Percentiles rank a stretch among this genome's conserved stretches.
These are phyloP conservation scores for Pisolithus thermaeus DNA, from an alignment of 1,284 basidiomycete genomes.

Conservation along the genomic window DNA sequence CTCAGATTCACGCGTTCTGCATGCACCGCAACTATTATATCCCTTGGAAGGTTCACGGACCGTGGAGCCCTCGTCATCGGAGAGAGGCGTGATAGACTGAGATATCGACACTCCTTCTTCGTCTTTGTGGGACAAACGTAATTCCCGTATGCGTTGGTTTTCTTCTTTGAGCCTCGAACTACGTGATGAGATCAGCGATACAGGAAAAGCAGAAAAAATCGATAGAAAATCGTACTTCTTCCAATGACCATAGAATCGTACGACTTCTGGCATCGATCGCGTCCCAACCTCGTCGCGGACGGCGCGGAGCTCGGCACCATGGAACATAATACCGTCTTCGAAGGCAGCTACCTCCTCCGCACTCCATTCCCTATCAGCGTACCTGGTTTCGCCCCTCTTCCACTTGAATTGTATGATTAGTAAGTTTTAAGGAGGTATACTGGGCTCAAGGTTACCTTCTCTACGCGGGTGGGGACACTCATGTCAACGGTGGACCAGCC, in stretches of 20 bases:
- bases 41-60: conserved; percentile 51
- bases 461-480: conserved; percentile 47
- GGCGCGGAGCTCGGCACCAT: conserved; percentile 74
- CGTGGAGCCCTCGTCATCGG: conserved; percentile 74
- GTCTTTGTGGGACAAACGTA: conserved; percentile 43
- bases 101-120: conserved; percentile 29
- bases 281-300: conserved; percentile 72
- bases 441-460: conserved; percentile 45
- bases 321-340: conserved; percentile 64
- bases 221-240: conserved; percentile 57
- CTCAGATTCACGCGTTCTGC: conserved; percentile 68
- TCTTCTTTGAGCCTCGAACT: conserved; percentile 65
- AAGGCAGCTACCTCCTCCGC: conserved; percentile 68
- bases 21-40: conserved; percentile 65
- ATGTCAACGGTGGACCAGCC: conserved; percentile 58
- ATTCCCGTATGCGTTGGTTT: conserved; percentile 46
- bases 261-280: conserved; percentile 69
- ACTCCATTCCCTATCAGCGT: conserved; percentile 68
- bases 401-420: conserved; percentile 42
- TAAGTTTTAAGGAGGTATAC: conserved; percentile 5
- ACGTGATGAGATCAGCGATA: conserved; percentile 13
- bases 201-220: neutral
- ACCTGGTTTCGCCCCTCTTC: conserved; percentile 63
- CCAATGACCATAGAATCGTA: conserved; percentile 82
- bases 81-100: conserved; percentile 36